Evolutionary conservation across 805 yeast genomes (phyloP).

Genomic region (Sugiyamaella boreocaroliniensis): DNA sequence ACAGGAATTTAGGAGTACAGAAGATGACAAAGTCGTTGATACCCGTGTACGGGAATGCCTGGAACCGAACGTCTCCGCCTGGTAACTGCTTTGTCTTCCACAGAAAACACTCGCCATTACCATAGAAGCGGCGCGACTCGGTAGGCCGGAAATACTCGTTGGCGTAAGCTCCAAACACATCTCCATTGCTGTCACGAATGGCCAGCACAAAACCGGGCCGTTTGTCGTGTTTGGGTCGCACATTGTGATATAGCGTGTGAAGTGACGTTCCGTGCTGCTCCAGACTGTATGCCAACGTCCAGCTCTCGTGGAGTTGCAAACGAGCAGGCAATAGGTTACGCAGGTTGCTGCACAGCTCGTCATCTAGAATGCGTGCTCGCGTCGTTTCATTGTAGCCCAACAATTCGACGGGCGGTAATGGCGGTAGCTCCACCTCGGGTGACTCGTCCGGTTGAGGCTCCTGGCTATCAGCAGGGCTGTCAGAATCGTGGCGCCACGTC

Average conservation of each 20-base stretch:
- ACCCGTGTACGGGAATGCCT: constrained; percentile 85
- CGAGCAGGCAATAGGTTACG: constrained; percentile 70
- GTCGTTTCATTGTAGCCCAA: constrained; percentile 57
- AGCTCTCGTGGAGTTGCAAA: constrained; percentile 65
- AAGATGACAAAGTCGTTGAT: constrained; percentile 78
- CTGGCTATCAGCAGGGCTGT: neutral
- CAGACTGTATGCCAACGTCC: constrained; percentile 75
- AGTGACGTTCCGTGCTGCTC: constrained; percentile 91
- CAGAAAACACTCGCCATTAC: constrained; percentile 91
- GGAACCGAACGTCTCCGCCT: constrained; percentile 41
- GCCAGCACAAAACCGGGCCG: constrained; percentile 68
- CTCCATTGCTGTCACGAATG: constrained; percentile 56
- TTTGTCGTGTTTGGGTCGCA: constrained; percentile 27
- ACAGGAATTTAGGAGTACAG: constrained; percentile 67
- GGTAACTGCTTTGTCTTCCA: constrained; percentile 61
- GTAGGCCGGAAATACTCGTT: constrained; percentile 65
- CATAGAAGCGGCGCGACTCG: constrained; percentile 70
- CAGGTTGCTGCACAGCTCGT: constrained; percentile 66
- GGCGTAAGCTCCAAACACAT: constrained; percentile 69
- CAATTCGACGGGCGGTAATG: constrained; percentile 31
- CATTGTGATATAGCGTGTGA: constrained; percentile 54
- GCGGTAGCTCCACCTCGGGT: constrained; percentile 17
- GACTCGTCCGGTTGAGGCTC: neutral
- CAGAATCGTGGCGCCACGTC: neutral
- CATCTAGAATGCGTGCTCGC: constrained; percentile 49